Conservation (phyloP, 768 basidiomycete genomes). For the Boletus coccyginus region DNA sequence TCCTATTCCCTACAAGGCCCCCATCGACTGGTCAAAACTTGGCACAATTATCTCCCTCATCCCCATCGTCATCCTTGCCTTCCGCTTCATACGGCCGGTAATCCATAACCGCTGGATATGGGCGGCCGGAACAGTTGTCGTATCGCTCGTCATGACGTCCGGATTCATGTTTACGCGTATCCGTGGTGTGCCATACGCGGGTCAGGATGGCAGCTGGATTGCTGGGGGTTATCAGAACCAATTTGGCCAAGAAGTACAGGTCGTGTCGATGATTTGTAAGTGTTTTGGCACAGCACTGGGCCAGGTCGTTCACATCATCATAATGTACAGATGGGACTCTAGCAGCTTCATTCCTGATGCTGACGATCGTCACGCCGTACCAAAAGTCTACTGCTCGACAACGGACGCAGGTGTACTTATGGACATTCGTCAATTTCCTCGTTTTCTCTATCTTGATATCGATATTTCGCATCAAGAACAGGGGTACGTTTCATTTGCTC, state of each 20-base stretch:
- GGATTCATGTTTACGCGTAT: conserved; percentile 98
- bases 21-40: conserved; percentile 68
- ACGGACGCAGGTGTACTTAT: conserved; percentile 84
- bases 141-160: conserved; percentile 80
- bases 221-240: conserved; percentile 87
- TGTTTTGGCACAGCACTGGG: conserved; percentile 14
- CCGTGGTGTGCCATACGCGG: conserved; percentile 69
- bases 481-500: conserved; percentile 46
- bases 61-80: conserved; percentile 46
- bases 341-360: conserved; percentile 73
- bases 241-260: conserved; percentile 89
- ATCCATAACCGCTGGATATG: conserved; percentile 75
- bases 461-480: conserved; percentile 88
- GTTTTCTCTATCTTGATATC: conserved; percentile 86
- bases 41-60: conserved; percentile 44
- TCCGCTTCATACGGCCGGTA: conserved; percentile 63
- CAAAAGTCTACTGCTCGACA: conserved; percentile 72
- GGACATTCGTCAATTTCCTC: conserved; percentile 77
- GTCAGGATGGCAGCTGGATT: conserved; percentile 72
- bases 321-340: conserved; percentile 72
- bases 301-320: conserved; percentile 1
- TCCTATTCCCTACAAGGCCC: conserved; percentile 77
- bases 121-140: conserved; percentile 60
- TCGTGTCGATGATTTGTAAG: conserved; percentile 84
- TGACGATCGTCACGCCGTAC: conserved; percentile 78